Conservation (phyloP, 78 protist species). For the Guillardia theta region DNA sequence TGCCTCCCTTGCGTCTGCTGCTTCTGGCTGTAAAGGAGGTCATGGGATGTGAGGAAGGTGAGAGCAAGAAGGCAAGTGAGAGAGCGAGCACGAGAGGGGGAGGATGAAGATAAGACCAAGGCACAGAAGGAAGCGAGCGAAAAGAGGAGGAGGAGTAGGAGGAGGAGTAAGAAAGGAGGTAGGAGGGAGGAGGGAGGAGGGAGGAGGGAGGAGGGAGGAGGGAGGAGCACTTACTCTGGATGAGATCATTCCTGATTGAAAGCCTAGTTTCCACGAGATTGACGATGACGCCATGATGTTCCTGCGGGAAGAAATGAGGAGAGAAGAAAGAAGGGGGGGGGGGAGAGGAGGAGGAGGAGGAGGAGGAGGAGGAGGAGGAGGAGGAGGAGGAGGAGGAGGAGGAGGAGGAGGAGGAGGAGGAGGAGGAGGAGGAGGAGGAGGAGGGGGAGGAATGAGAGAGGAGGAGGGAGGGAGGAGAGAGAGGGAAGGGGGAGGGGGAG, state of each 20-base stretch:
- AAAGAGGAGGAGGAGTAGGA: neutral
- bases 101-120: neutral
- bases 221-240: neutral
- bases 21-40: neutral
- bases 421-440: neutral
- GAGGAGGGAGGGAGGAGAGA: neutral
- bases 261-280: neutral
- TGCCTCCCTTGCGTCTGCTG: neutral
- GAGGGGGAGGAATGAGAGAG: neutral
- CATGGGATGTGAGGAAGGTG: neutral
- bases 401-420: neutral
- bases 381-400: neutral
- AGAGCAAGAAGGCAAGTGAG: neutral
- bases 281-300: neutral
- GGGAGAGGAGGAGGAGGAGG: neutral
- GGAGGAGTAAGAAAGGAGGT: neutral
- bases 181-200: neutral
- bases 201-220: neutral
- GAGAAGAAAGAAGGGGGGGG: neutral
- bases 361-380: neutral
- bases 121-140: neutral
- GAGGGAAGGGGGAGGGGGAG: neutral
- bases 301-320: neutral
- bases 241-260: neutral
- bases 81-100: neutral